Base-by-base conservation (phyloP, 495 filamentous ascomycete genomes). In the Aspergillus panamensis region DNA sequence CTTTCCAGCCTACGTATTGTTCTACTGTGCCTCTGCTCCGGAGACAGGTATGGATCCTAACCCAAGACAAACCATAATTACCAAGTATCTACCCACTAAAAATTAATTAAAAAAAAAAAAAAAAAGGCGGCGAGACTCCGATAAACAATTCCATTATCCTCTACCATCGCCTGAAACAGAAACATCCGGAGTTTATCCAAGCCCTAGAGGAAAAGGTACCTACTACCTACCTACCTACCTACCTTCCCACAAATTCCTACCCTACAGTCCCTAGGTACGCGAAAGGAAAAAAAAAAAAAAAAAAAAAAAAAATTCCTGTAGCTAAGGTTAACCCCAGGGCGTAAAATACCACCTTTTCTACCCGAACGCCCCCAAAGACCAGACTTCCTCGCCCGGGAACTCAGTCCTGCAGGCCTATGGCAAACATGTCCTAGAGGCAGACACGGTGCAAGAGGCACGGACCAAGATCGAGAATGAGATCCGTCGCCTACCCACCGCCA, bases 261-360 rank as follows among this genome's bases (percentile, higher is more conserved):
- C n/a, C n/a, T n/a, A n/a, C n/a, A n/a, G n/a, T n/a, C n/a, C n/a
- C n/a, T n/a, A n/a, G n/a, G n/a, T n/a, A n/a, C n/a, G n/a, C n/a
- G n/a, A n/a, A n/a, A n/a, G n/a, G n/a, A n/a, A n/a, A n/a, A n/a
- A n/a, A n/a, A n/a, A n/a, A n/a, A n/a, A n/a, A n/a, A n/a, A n/a
- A n/a, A n/a, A n/a, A n/a, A n/a, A n/a, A n/a, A n/a, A n/a, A n/a
- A n/a, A n/a, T n/a, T n/a, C n/a, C n/a, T n/a, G n/a, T n/a, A n/a
- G n/a, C n/a, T n/a, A n/a, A n/a, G n/a, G n/a, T n/a, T n/a, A n/a
- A 43, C 17, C 3, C 8, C 17, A 45, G 42, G 50, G 50, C 1
- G 50, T 52, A 0, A 52, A 52, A 39, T 52, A 52, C 32, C 50
- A 52, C 3, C 50, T 52, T 19, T 52, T 52, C 50, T 52, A 52